Evolutionary conservation across 2,329 filamentous ascomycete genomes (phyloP).

Genomic region (Colletotrichum endophyticum): DNA sequence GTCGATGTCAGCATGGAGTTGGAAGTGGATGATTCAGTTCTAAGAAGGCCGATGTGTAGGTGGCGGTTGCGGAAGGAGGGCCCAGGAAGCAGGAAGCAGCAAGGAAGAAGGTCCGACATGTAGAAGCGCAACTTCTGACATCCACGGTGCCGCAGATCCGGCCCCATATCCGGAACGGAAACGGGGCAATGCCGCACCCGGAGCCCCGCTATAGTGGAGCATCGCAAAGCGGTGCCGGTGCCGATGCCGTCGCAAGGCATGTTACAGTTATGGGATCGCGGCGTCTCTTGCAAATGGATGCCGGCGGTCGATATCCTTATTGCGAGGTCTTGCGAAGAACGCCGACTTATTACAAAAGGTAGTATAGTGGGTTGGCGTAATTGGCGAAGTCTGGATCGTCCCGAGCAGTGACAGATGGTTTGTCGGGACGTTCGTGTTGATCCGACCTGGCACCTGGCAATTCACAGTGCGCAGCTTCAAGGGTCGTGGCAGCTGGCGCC

Average conservation of each 20-base stretch:
- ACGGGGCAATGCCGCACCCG: background rate
- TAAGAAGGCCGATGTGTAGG: background rate
- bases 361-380: no score
- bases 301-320: rapidly evolving
- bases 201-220: background rate
- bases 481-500: no score
- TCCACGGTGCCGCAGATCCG: background rate
- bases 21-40: background rate
- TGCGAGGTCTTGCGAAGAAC: no score
- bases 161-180: background rate
- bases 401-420: no score
- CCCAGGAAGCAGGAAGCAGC: background rate
- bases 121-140: background rate
- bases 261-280: no score
- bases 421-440: no score
- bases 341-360: no score
- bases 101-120: background rate
- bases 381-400: no score
- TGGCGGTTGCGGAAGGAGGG: background rate
- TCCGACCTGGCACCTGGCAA: no score
- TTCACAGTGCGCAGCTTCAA: no score
- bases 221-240: background rate
- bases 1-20: background rate
- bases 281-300: no score
- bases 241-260: background rate